Conservation (phyloP, 352 stramenopile species). For the Pythium utonaiense region DNA sequence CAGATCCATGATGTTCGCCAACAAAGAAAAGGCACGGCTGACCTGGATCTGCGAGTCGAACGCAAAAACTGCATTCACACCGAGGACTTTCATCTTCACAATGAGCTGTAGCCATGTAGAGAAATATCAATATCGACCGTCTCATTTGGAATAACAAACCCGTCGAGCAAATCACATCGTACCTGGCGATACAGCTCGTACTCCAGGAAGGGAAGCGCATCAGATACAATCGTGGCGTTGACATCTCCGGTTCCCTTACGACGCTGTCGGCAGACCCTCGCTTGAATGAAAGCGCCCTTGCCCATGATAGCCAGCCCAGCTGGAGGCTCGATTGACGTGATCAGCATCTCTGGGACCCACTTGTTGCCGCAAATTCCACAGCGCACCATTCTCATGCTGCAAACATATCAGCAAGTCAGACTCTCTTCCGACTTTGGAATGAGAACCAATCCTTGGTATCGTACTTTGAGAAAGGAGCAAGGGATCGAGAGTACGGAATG, state of each 20-base stretch:
- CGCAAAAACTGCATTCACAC: conserved; percentile 96
- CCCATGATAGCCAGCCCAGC: conserved; percentile 84
- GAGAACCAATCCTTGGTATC: no score
- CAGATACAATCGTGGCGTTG: conserved; percentile 95
- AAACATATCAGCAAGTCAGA: not conserved
- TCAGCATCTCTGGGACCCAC: conserved; percentile 96
- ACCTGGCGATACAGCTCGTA: conserved; percentile 98
- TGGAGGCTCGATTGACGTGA: conserved; percentile 87
- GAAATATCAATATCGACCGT: no score
- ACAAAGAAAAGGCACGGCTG: not conserved
- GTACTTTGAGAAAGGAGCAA: conserved; percentile 95
- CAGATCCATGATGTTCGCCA: no score
- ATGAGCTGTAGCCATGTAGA: conserved; percentile 77
- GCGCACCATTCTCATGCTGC: conserved; percentile 94
- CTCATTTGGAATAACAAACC: no score
- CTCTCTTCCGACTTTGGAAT: no score
- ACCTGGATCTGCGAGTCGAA: conserved; percentile 91
- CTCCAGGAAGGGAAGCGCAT: conserved; percentile 97
- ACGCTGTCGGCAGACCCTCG: conserved; percentile 91
- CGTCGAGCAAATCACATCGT: no score
- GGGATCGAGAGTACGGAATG: conserved; percentile 94
- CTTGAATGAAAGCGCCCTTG: conserved; percentile 94
- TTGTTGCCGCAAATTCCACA: conserved; percentile 96
- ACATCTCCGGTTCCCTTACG: conserved; percentile 91
- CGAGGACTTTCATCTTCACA: conserved; percentile 91